Evolutionary conservation across 2,329 filamentous ascomycete genomes (phyloP), one percentile per base, ranked within the genome.

Genomic region (Endoconidiophora laricicola): DNA sequence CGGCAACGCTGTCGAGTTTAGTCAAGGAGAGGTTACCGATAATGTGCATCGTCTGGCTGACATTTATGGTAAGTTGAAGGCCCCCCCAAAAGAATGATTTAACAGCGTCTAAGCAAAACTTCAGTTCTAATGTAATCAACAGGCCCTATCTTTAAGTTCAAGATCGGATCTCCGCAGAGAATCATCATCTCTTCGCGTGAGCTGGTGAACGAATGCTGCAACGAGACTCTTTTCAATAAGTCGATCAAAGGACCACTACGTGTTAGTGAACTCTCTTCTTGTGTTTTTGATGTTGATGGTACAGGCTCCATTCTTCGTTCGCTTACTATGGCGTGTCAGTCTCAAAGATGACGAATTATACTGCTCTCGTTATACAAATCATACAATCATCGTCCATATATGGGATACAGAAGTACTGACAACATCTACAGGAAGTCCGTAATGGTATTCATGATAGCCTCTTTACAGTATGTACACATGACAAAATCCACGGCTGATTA

Each of bases 201-300:
- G 37, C 64, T 84, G 0, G 65, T 82, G 29, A 70, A 81, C 51
- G 80, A 84, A 57, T 58, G 73, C 6, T 83, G 76, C 56, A 70
- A 84, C 54, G 79, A 84, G 60, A 74, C 70, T 52, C 68, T 78
- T n/a, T 83, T 85, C 58, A 58, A 66, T 20, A 86, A 85, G 60
- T 62, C 66, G 0, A 62, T 81, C 2, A 62, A 65, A 3, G 68
- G 63, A 1, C 65, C 66, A 2, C 63, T 84, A 2, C 56, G 61
- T 3, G 64, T 68, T 56, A 2, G 49, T 47, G 7, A 33, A 12
- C 29, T 33, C 29, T 18, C 12, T 12, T 33, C 7, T 33, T 33
- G 12, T 7, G 29, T 2, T 12, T 9, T 33, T 7, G 12, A 33
- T 7, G 29, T 12, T 1, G 29, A 7, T 12, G 29, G 16, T 18